Percentiles rank a stretch among this genome's conserved stretches.
Evolutionary conservation across 2,329 filamentous ascomycete species (phyloP).

Genomic region (Aschersonia sp.): DNA sequence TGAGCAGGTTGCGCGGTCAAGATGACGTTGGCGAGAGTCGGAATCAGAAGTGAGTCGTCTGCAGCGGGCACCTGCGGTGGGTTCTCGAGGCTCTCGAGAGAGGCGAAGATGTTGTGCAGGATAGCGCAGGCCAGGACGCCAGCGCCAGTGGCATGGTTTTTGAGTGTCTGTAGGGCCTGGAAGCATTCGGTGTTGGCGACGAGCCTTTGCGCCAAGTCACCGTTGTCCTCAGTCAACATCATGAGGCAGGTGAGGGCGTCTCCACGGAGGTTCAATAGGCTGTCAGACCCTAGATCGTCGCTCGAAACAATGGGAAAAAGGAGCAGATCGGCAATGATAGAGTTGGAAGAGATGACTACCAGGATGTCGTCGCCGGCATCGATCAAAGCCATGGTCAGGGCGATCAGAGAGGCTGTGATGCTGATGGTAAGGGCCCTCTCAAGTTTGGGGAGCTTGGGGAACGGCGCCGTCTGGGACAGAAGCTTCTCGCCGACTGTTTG

Average conservation of each 20-base stretch:
- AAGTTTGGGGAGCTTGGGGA: conserved; percentile 33
- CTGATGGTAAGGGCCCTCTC: conserved; percentile 40
- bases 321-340: conserved; percentile 36
- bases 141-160: conserved; percentile 29
- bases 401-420: conserved; percentile 37
- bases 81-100: conserved; percentile 14
- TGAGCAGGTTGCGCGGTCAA: conserved; percentile 12
- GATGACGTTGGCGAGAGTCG: conserved; percentile 20
- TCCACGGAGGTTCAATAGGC: conserved; percentile 24
- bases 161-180: conserved; percentile 32
- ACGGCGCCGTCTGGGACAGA: conserved; percentile 24
- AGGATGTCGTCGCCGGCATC: conserved; percentile 48
- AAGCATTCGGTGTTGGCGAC: conserved; percentile 31
- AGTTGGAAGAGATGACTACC: conserved; percentile 33
- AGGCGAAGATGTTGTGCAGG: conserved; percentile 46
- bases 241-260: conserved; percentile 41
- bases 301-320: conserved; percentile 35
- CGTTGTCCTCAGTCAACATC: conserved; percentile 46
- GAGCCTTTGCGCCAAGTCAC: conserved; percentile 35
- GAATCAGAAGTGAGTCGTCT: conserved; percentile 20
- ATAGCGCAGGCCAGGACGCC: conserved; percentile 44
- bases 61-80: conserved; percentile 11
- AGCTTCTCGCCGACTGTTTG: conserved; percentile 32
- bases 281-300: conserved; percentile 21
- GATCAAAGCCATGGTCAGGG: conserved; percentile 36